Percentiles rank a stretch among this genome's conserved stretches.
Conservation (phyloP, 805 yeast genomes). For the Starmerella riodocensis region DNA sequence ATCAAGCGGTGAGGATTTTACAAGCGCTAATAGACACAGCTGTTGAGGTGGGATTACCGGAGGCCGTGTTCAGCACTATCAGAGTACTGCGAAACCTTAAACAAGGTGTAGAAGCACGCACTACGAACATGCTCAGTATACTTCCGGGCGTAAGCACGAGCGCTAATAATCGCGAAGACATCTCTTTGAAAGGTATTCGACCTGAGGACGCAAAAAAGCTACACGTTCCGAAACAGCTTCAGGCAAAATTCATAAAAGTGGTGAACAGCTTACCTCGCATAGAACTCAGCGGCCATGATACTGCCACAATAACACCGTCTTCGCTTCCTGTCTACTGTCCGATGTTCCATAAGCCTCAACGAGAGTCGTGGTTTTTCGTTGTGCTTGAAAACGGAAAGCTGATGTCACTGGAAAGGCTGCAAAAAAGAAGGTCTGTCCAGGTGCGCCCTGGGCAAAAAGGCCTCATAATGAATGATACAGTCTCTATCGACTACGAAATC, state of each 20-base stretch:
- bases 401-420: conserved; percentile 58
- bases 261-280: conserved; percentile 52
- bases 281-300: conserved; percentile 35
- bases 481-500: conserved; percentile 19
- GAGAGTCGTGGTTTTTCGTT: conserved; percentile 85
- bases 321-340: conserved; percentile 51
- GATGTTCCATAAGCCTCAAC: conserved; percentile 76
- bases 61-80: conserved; percentile 49
- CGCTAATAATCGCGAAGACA: not conserved
- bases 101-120: conserved; percentile 36
- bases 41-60: conserved; percentile 63
- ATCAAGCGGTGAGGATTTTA: conserved; percentile 82
- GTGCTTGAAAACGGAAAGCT: conserved; percentile 42
- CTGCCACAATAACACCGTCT: conserved; percentile 27
- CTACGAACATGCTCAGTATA: conserved; percentile 14
- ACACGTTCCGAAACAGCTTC: conserved; percentile 32
- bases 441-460: conserved; percentile 10
- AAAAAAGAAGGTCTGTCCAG: conserved; percentile 34
- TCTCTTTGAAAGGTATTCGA: conserved; percentile 24
- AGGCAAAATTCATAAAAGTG: conserved; percentile 39
- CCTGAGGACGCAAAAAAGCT: conserved; percentile 30
- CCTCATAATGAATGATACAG: conserved; percentile 21
- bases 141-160: conserved; percentile 17
- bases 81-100: conserved; percentile 73
- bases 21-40: conserved; percentile 89